These are phyloP conservation scores for Hyphodiscus sp. DNA, from an alignment of 2,329 filamentous ascomycete species.

Conservation along the genomic window DNA sequence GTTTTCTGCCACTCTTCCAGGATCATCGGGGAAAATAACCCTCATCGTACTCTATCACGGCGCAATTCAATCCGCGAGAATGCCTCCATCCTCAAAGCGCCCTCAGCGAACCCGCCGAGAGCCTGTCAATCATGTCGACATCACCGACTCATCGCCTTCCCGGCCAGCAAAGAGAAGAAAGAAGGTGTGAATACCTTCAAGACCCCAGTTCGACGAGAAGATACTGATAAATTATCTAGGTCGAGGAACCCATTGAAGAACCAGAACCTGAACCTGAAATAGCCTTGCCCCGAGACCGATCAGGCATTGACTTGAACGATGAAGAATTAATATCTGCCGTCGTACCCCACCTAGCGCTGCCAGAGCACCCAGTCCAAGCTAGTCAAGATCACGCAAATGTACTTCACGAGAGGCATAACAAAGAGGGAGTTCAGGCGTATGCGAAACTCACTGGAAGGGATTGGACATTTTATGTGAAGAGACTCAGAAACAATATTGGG, in stretches of 20 bases:
- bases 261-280: conserved; percentile 34
- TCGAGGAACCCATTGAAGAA: conserved; percentile 28
- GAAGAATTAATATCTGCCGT: conserved; percentile 38
- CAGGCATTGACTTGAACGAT: conserved; percentile 35
- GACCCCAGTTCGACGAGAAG: neutral
- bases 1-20: neutral
- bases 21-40: no score
- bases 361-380: conserved; percentile 45
- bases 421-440: conserved; percentile 63
- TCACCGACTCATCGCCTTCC: conserved; percentile 46
- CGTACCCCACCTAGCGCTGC: conserved; percentile 20
- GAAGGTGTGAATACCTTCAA: conserved; percentile 39
- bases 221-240: conserved; percentile 20
- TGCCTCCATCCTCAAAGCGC: conserved; percentile 36
- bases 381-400: conserved; percentile 57
- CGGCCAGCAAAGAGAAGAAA: conserved; percentile 59
- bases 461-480: conserved; percentile 80
- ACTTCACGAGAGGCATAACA: conserved; percentile 52
- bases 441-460: conserved; percentile 76
- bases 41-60: neutral
- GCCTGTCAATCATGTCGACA: conserved; percentile 22
- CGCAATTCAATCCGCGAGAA: conserved; percentile 14
- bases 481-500: conserved; percentile 69
- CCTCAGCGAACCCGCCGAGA: conserved; percentile 33
- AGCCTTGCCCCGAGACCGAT: conserved; percentile 36